Conservation (phyloP, 1,284 basidiomycete species). For the Coriolopsis trogii region DNA sequence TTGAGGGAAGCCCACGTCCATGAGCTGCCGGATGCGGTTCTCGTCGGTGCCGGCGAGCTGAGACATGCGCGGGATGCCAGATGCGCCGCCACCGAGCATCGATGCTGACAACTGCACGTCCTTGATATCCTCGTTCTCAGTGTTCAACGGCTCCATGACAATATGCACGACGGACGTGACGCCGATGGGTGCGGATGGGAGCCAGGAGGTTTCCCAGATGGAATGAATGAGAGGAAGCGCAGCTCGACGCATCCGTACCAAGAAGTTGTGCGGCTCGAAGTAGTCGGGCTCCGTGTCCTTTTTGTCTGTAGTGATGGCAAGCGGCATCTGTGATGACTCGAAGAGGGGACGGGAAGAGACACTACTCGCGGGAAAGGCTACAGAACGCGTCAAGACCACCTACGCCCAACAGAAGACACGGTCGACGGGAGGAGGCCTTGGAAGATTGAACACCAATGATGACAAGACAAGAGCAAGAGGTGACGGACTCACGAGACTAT, state of each 20-base stretch:
- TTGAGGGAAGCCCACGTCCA: slow-evolving; percentile 97
- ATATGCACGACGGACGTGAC: slow-evolving; percentile 78
- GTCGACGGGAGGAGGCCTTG: too few species aligned
- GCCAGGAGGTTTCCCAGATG: slow-evolving; percentile 88
- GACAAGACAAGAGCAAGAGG: too few species aligned
- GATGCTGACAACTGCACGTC: slow-evolving; percentile 29
- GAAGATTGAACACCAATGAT: too few species aligned
- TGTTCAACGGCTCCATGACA: slow-evolving; percentile 82
- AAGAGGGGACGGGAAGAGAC: slow-evolving; percentile 81
- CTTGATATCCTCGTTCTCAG: slow-evolving; percentile 77
- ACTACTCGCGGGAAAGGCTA: too few species aligned
- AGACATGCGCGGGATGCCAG: slow-evolving; percentile 39
- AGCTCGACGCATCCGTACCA: slow-evolving; percentile 79
- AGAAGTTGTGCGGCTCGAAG: slow-evolving; percentile 86
- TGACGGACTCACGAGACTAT: too few species aligned
- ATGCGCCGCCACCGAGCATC: slow-evolving; percentile 19
- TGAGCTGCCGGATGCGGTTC: slow-evolving; percentile 77
- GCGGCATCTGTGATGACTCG: slow-evolving; percentile 83
- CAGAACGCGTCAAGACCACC: too few species aligned
- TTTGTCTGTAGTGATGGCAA: slow-evolving; percentile 77
- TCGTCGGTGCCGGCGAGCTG: slow-evolving; percentile 66
- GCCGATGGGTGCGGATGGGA: slow-evolving; percentile 71
- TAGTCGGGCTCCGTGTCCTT: slow-evolving; percentile 73
- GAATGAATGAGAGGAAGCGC: slow-evolving; percentile 69
- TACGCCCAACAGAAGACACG: too few species aligned